Percentiles rank a stretch among this genome's conserved stretches.
Conservation (phyloP, 768 basidiomycete genomes). For the Fomitopsis pulvina region DNA sequence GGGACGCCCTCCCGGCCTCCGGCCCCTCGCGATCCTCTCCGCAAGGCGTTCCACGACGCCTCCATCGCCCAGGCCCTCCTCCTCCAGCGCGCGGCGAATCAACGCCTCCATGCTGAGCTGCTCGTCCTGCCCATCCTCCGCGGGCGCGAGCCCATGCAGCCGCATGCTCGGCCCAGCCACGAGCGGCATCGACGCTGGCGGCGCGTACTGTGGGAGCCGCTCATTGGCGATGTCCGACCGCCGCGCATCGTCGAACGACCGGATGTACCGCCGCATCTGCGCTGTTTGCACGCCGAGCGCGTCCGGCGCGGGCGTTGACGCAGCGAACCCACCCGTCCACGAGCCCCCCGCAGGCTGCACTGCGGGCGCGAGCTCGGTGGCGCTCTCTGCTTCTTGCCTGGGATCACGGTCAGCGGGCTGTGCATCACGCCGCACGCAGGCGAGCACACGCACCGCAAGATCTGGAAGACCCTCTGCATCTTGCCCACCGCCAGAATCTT, state of each 20-base stretch:
- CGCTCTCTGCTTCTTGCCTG: constrained; percentile 77
- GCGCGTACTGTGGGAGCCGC: constrained; percentile 53
- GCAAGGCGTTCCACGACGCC: constrained; percentile 55
- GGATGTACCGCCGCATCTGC: constrained; percentile 55
- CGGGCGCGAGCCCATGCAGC: constrained; percentile 18
- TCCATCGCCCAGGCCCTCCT: constrained; percentile 38
- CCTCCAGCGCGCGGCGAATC: constrained; percentile 56
- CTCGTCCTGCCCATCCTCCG: constrained; percentile 27
- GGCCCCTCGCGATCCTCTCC: constrained; percentile 52
- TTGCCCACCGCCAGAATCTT: constrained; percentile 91
- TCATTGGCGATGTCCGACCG: constrained; percentile 71
- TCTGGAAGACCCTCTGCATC: constrained; percentile 86
- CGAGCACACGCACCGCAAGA: constrained; percentile 62
- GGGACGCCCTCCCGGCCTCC: constrained; percentile 39
- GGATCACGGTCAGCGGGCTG: neutral
- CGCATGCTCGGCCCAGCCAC: constrained; percentile 65
- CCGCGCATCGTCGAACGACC: constrained; percentile 75
- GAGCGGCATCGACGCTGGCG: constrained; percentile 27
- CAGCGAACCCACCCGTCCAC: constrained; percentile 21
- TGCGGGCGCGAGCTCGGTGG: constrained; percentile 49
- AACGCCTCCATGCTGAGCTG: constrained; percentile 52
- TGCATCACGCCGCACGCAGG: neutral
- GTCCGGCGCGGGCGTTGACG: constrained; percentile 29
- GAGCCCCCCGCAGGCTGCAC: constrained; percentile 26
- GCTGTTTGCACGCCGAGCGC: constrained; percentile 57